A percentile compares a stretch with the other conserved stretches of the same genome.
Conservation (phyloP, 2,329 filamentous ascomycete species). For the Grosmannia huntii region DNA sequence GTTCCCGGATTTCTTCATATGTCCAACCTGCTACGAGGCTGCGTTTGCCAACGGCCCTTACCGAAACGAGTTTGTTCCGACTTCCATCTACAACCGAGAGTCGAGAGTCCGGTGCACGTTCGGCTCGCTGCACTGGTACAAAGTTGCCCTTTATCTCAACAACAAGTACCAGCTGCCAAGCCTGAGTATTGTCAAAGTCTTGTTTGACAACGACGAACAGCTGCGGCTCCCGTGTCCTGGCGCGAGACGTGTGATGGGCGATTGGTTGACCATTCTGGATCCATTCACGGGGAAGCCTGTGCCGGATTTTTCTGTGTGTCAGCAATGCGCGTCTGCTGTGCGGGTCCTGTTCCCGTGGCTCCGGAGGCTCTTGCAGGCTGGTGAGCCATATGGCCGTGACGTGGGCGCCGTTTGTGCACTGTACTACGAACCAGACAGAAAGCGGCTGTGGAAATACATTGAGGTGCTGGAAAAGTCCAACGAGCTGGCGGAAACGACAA, state of each 20-base stretch:
- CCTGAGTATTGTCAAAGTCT: conserved; percentile 53
- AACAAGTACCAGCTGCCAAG: conserved; percentile 55
- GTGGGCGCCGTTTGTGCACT: conserved; percentile 54
- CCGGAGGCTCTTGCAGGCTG: conserved; percentile 48
- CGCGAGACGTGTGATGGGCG: conserved; percentile 38
- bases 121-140: conserved; percentile 64
- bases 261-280: conserved; percentile 68
- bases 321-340: conserved; percentile 58
- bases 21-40: conserved; percentile 62
- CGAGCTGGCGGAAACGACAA: conserved; percentile 33
- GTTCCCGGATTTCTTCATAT: conserved; percentile 66
- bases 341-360: conserved; percentile 64
- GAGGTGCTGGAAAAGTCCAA: conserved; percentile 46
- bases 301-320: conserved; percentile 62
- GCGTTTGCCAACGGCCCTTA: conserved; percentile 60
- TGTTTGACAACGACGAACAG: conserved; percentile 47
- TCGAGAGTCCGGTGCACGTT: conserved; percentile 62
- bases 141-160: conserved; percentile 72
- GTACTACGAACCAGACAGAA: conserved; percentile 39
- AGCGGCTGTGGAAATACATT: conserved; percentile 46
- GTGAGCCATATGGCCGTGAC: conserved; percentile 32
- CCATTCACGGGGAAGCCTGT: conserved; percentile 50
- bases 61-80: conserved; percentile 50
- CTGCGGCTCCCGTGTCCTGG: conserved; percentile 46
- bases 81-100: conserved; percentile 42